phyloP scores from a whole-genome alignment of 208 protist genomes.

The Angomonas ambiguus region DNA sequence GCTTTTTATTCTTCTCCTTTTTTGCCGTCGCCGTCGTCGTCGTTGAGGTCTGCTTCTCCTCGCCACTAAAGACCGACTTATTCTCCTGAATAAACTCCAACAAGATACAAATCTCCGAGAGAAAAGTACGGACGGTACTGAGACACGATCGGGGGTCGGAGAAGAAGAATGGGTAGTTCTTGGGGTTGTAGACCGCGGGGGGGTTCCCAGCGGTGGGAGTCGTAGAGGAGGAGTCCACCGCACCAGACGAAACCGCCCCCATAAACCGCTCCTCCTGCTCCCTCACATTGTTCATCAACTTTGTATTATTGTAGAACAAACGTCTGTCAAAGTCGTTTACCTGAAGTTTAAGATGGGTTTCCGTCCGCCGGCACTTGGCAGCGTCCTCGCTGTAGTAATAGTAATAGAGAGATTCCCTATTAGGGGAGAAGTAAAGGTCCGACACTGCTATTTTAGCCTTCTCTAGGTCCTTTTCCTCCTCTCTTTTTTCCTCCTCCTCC shows the following conservation, averaged over 20 bases:
- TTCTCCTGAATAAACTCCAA: conserved; percentile 12
- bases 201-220: background rate
- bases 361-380: background rate
- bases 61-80: background rate
- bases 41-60: background rate
- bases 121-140: conserved; percentile 8
- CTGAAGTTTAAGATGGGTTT: background rate
- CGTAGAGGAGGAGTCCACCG: no score
- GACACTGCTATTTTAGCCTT: no score
- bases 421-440: background rate
- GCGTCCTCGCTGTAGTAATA: background rate
- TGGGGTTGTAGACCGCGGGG: background rate
- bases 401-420: background rate
- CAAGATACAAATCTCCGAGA: conserved; percentile 13
- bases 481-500: background rate
- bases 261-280: background rate
- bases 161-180: conserved; percentile 19
- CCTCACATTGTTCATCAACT: background rate
- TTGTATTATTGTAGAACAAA: background rate
- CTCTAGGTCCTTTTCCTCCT: no score
- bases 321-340: background rate
- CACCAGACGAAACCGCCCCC: no score
- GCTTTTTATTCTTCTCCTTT: background rate
- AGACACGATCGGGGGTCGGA: conserved; percentile 8
- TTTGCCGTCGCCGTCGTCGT: background rate